Percentiles rank a stretch among this genome's conserved stretches.
Evolutionary conservation across 805 yeast species (phyloP).

Genomic region (Lipomyces japonicus): DNA sequence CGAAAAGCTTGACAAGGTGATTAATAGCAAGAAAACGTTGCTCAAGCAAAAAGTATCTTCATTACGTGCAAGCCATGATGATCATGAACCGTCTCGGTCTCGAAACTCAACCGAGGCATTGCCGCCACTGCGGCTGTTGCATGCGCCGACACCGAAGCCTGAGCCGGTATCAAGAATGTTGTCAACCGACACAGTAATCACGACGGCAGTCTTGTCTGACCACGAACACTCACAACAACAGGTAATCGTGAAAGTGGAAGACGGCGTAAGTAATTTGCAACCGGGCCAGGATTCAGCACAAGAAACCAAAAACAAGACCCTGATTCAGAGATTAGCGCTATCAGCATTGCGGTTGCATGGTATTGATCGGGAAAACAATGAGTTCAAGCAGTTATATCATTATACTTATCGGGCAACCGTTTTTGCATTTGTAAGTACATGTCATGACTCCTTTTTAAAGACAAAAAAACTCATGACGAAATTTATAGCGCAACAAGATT

Average conservation of each 20-base stretch:
- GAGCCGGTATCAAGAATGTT: neutral
- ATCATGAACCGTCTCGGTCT: constrained; percentile 5
- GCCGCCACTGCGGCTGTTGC: no score
- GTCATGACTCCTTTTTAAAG: no score
- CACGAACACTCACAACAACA: neutral
- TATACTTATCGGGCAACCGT: constrained; percentile 32
- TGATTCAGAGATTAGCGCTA: constrained; percentile 24
- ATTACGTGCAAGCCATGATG: no score
- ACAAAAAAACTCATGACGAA: no score
- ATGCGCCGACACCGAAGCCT: neutral
- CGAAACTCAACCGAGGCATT: constrained; percentile 1
- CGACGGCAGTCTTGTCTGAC: neutral
- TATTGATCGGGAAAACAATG: constrained; percentile 28
- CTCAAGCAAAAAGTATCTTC: neutral
- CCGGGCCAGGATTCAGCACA: neutral
- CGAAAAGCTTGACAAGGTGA: constrained; percentile 6
- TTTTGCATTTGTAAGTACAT: constrained; percentile 31
- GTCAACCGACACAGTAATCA: neutral
- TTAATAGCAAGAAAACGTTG: neutral
- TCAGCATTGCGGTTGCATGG: constrained; percentile 40
- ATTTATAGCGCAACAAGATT: neutral
- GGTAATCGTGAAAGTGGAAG: neutral
- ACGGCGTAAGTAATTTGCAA: no score
- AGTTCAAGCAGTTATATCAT: constrained; percentile 34
- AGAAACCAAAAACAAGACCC: neutral